These are phyloP conservation scores for Brassica nigra DNA, from an alignment of 345 rosid species.

Conservation along the genomic window DNA sequence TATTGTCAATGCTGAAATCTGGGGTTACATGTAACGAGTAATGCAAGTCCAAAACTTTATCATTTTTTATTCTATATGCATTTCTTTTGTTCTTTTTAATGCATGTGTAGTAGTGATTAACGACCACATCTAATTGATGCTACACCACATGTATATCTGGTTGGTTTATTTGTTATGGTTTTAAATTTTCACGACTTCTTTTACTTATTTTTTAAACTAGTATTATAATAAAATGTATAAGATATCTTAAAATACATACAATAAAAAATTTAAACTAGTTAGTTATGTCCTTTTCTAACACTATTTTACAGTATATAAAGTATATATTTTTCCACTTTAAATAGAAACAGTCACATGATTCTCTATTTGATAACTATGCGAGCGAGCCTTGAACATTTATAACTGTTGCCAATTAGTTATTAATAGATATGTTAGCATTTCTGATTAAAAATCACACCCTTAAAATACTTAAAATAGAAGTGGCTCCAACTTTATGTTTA, in stretches of 20 bases:
- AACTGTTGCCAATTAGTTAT: not conserved
- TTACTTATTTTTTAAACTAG: no score
- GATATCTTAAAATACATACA: not conserved
- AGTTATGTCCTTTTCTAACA: not conserved
- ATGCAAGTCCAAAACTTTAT: conserved; percentile 2
- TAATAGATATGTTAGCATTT: no score
- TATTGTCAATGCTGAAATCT: not conserved
- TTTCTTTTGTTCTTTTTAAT: not conserved
- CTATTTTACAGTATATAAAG: not conserved
- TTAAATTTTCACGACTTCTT: not conserved
- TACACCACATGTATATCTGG: not conserved
- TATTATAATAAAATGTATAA: no score
- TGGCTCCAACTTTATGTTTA: no score
- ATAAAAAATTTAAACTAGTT: no score
- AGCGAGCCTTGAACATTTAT: not conserved
- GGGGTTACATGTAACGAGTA: not conserved
- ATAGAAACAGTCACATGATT: not conserved
- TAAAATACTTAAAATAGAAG: no score
- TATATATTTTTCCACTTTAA: not conserved
- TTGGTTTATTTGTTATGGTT: not conserved
- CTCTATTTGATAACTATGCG: not conserved
- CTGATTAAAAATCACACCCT: no score
- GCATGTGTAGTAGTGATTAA: not conserved
- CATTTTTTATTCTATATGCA: not conserved
- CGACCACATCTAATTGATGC: not conserved